Conservation (phyloP, 2,329 filamentous ascomycete genomes). For the Apiospora arundinis region DNA sequence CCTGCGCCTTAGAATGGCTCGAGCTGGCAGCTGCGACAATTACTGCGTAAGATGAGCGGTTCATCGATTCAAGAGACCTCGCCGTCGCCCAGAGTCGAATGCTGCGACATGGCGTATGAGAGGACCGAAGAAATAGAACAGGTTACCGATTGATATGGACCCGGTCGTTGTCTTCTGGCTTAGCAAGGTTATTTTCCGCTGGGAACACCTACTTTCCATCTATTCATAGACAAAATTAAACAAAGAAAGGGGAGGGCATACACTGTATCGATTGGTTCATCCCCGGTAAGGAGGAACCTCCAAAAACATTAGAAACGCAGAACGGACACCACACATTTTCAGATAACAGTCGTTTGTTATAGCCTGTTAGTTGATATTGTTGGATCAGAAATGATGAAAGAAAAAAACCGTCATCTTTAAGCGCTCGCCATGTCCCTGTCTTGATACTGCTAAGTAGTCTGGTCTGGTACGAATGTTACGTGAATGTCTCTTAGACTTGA, state of each 20-base stretch:
- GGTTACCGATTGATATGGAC: neutral
- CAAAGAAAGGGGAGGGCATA: neutral
- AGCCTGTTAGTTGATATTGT: slow-evolving; percentile 14
- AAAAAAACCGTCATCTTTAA: neutral
- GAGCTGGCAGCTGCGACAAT: neutral
- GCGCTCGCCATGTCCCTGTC: neutral
- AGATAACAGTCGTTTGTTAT: slow-evolving; percentile 6
- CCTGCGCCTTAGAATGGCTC: slow-evolving; percentile 11
- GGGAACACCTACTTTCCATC: neutral
- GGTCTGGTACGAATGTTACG: too few relatives aligned
- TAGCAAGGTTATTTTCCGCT: neutral
- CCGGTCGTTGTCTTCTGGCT: neutral
- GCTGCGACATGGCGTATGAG: neutral
- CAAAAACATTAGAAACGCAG: neutral
- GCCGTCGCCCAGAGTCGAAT: neutral
- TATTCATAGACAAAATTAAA: neutral
- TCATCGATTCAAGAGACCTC: neutral
- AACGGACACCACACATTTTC: neutral
- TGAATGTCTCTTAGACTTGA: neutral
- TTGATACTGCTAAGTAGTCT: neutral
- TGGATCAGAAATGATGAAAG: neutral
- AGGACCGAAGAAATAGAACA: neutral
- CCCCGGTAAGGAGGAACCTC: neutral
- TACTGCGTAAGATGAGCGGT: neutral
- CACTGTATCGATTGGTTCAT: neutral